Evolutionary conservation across 768 basidiomycete genomes (phyloP), one percentile per base, ranked within the genome.

Genomic region (Psilocybe cubensis): DNA sequence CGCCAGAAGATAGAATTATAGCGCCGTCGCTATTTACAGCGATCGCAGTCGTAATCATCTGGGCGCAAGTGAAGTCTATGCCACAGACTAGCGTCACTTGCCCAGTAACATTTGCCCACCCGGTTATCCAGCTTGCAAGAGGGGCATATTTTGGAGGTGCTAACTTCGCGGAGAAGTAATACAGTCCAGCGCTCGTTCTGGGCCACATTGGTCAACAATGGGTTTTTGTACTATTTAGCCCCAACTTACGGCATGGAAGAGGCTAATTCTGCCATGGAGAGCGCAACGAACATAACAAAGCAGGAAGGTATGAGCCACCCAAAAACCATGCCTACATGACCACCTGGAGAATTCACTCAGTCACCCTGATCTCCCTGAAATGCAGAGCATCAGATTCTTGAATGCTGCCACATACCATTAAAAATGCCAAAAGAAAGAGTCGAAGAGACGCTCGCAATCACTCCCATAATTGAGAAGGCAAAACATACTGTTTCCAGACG

Each of bases 171-270:
- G 89, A 87, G 70, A 90, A 91, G 68, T 90, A 91, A 68, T 91
- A 91, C 17, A 91, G 74, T 0, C 89, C 89, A 6, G 89, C 89
- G 60, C 89, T 91, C 21, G 89, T 91, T 51, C 89, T 91, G 51
- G 11, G 33, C 18, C 14, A 35, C 44, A 33, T 2, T 29, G 17
- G 43, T 44, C 46, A 41, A 20, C 17, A 4, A 25, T 11, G 56
- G 40, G 6, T 25, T 12, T 17, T 35, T 38, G 20, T 29, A 18
- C 27, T 57, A 25, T 2, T 12, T 45, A 7, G 47, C 23, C 10
- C 12, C 23, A 41, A 79, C 85, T 69, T 69, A 90, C 88, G 89
- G 88, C 88, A 90, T 90, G 2, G 87, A 80, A 1, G 88, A 89
- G 1, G 85, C 79, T 29, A 91, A 62, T 65, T 91, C 89, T 3